Evolutionary conservation across 116 monocot genomes (phyloP).

Genomic region (Zostera marina): DNA sequence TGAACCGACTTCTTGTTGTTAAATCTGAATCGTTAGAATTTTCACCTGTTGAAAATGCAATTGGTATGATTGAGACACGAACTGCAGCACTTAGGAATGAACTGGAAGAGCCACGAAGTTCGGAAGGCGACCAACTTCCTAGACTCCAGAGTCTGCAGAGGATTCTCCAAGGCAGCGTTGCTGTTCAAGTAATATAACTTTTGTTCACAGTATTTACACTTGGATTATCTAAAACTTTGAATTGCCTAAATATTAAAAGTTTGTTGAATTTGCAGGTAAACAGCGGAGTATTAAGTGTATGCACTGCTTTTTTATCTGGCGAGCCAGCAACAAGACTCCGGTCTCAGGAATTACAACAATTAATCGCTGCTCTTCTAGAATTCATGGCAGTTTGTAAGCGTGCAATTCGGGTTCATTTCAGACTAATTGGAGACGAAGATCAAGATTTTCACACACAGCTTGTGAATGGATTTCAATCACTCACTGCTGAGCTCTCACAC

Average conservation of each 20-base stretch:
- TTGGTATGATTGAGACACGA: slow-evolving; percentile 98
- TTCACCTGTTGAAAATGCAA: slow-evolving; percentile 97
- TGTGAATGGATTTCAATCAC: slow-evolving; percentile 96
- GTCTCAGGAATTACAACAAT: slow-evolving; percentile 96
- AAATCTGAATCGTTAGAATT: slow-evolving; percentile 91
- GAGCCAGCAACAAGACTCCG: slow-evolving; percentile 96
- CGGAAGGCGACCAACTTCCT: slow-evolving; percentile 91
- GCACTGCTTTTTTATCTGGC: slow-evolving; percentile 96
- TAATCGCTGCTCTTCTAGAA: slow-evolving; percentile 94
- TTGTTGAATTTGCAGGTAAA: slow-evolving; percentile 51
- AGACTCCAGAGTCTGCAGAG: slow-evolving; percentile 92
- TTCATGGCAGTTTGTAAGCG: slow-evolving; percentile 99
- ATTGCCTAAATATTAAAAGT: background rate
- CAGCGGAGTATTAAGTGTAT: slow-evolving; percentile 92
- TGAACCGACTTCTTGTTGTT: slow-evolving; percentile 73
- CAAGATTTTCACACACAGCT: slow-evolving; percentile 99
- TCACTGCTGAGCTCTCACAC: slow-evolving; percentile 97
- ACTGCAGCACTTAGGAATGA: slow-evolving; percentile 94
- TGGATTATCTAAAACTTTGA: background rate
- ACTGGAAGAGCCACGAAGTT: slow-evolving; percentile 94
- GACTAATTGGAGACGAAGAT: slow-evolving; percentile 95
- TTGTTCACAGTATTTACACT: background rate
- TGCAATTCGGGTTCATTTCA: slow-evolving; percentile 90
- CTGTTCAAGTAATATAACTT: slow-evolving; percentile 65
- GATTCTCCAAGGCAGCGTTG: slow-evolving; percentile 98